Evolutionary conservation across 345 rosid genomes (phyloP).

Genomic region (Lenwebbia sp.): DNA sequence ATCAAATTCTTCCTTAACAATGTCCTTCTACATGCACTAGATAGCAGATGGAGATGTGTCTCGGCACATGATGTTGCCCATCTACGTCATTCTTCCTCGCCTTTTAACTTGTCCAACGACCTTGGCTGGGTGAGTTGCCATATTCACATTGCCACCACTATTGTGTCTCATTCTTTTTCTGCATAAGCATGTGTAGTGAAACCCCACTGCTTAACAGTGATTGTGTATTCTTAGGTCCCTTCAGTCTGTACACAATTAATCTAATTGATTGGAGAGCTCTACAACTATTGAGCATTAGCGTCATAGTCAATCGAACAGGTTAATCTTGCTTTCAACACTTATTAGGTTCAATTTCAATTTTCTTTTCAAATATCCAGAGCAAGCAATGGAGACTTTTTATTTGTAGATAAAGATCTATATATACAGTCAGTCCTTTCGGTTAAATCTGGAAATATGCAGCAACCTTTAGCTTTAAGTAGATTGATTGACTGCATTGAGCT

Average conservation of each 20-base stretch:
- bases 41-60: constrained; percentile 93
- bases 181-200: neutral
- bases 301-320: neutral
- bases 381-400: neutral
- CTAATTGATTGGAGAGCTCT: neutral
- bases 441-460: neutral
- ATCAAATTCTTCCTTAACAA: neutral
- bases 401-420: neutral
- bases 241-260: neutral
- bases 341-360: neutral
- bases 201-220: neutral
- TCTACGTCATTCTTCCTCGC: constrained; percentile 72
- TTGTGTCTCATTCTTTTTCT: neutral
- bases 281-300: neutral
- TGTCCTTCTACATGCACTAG: constrained; percentile 19
- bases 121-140: constrained; percentile 64
- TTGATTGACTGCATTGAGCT: neutral
- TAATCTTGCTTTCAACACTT: neutral
- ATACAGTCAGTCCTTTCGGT: neutral
- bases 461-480: neutral
- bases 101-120: constrained; percentile 81
- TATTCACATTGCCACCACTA: neutral
- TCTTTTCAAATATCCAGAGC: neutral
- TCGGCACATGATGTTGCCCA: constrained; percentile 53
- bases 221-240: neutral